Conservation (phyloP, 2,329 filamentous ascomycete species). For the Arthrobotrys megalospora region DNA sequence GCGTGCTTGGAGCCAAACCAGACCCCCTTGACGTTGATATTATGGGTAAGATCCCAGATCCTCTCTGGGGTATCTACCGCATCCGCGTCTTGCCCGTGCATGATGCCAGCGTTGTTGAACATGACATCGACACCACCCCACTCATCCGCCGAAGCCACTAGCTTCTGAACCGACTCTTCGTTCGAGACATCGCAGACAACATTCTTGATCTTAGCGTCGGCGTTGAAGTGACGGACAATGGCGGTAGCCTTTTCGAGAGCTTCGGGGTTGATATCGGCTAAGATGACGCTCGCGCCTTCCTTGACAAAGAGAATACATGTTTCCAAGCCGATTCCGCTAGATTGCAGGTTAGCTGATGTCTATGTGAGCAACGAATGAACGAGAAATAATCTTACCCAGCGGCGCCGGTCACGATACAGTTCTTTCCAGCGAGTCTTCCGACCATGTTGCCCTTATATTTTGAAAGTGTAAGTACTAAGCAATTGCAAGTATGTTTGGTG, state of each 20-base stretch:
- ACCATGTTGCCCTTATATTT: slow-evolving; percentile 39
- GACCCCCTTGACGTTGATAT: slow-evolving; percentile 98
- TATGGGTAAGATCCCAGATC: slow-evolving; percentile 94
- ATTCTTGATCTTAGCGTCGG: slow-evolving; percentile 71
- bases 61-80: slow-evolving; percentile 87
- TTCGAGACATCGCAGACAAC: slow-evolving; percentile 83
- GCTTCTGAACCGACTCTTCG: slow-evolving; percentile 81
- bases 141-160: slow-evolving; percentile 80
- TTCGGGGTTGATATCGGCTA: slow-evolving; percentile 85
- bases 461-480: neutral
- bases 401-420: slow-evolving; percentile 84
- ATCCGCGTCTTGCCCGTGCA: slow-evolving; percentile 86
- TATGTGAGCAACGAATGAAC: neutral
- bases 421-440: slow-evolving; percentile 76
- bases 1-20: slow-evolving; percentile 97
- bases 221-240: slow-evolving; percentile 50
- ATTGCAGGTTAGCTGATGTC: neutral
- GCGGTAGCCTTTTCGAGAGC: slow-evolving; percentile 80
- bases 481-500: neutral
- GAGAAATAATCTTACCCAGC: slow-evolving; percentile 75
- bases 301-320: slow-evolving; percentile 89
- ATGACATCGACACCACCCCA: slow-evolving; percentile 93
- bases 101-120: slow-evolving; percentile 98
- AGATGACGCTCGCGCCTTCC: slow-evolving; percentile 87
- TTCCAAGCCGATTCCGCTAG: slow-evolving; percentile 91